Conservation (phyloP, 1,284 basidiomycete genomes). For the Cystobasidium sp. region DNA sequence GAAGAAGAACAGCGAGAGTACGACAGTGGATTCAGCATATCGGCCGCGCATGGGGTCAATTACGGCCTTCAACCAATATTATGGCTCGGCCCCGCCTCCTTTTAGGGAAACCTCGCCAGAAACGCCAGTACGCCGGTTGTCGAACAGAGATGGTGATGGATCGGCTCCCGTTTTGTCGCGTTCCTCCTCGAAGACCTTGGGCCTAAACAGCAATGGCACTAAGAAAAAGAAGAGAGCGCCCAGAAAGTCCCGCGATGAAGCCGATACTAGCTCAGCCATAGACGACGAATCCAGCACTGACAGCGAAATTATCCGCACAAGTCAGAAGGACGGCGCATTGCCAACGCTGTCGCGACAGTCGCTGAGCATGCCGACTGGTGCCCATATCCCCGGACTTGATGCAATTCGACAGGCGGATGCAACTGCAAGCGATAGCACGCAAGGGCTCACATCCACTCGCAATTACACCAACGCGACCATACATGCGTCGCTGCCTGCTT, state of each 20-base stretch:
- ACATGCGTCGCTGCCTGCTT: constrained; percentile 1
- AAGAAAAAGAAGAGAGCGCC: constrained; percentile 6
- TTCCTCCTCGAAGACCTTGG: not conserved
- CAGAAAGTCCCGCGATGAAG: not conserved
- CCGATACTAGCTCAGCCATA: constrained; percentile 7
- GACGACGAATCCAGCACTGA: constrained; percentile 4
- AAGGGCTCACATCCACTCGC: not conserved
- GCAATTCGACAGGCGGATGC: not conserved
- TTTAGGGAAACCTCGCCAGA: not conserved
- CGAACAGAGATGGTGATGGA: not conserved
- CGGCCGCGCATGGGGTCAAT: constrained; percentile 33
- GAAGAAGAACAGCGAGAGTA: not conserved
- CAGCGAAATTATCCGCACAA: not conserved
- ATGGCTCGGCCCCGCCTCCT: constrained; percentile 15
- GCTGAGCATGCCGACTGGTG: constrained; percentile 44
- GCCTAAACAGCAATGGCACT: not conserved
- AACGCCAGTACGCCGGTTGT: not conserved
- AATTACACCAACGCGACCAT: not conserved
- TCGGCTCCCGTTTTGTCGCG: not conserved
- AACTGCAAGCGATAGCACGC: not conserved
- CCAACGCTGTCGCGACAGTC: constrained; percentile 48
- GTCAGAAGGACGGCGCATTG: constrained; percentile 15
- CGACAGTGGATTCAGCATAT: constrained; percentile 4
- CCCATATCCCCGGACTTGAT: constrained; percentile 15
- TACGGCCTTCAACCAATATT: constrained; percentile 30